Evolutionary conservation across 768 basidiomycete genomes (phyloP).

Genomic region (Lactarius pseudohatsudake): DNA sequence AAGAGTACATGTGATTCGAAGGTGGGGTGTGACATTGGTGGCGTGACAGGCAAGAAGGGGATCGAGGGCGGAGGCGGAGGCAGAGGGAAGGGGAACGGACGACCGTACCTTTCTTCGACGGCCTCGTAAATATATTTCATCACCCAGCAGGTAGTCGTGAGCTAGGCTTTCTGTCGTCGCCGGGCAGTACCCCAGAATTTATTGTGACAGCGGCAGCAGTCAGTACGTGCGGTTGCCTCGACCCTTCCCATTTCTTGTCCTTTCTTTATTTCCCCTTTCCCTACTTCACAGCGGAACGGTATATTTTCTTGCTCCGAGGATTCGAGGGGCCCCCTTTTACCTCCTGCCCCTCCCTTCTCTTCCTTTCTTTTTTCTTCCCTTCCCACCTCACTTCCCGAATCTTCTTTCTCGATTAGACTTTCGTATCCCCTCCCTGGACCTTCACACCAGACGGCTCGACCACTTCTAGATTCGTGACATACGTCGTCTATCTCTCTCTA

Average conservation of each 20-base stretch:
- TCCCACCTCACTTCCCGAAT: slow-evolving; percentile 13
- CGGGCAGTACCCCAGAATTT: not conserved
- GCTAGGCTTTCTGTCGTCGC: not conserved
- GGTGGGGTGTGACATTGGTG: not conserved
- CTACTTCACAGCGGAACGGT: not conserved
- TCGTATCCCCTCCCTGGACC: slow-evolving; percentile 16
- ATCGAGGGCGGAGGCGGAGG: not conserved
- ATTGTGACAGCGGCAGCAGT: slow-evolving; percentile 3
- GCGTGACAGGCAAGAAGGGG: not conserved
- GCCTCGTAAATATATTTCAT: not conserved
- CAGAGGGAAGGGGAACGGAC: not conserved
- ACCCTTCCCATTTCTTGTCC: not conserved
- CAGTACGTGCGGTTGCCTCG: slow-evolving; percentile 4
- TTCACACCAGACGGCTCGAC: slow-evolving; percentile 18
- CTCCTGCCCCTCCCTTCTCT: not conserved
- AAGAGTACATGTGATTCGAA: slow-evolving; percentile 18
- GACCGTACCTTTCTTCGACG: not conserved
- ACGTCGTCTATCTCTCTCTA: slow-evolving; percentile 16
- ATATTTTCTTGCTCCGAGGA: slow-evolving; percentile 15
- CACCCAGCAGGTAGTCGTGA: not conserved
- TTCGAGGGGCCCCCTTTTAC: slow-evolving; percentile 12
- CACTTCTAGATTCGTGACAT: slow-evolving; percentile 20
- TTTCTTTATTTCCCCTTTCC: not conserved
- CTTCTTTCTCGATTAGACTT: slow-evolving; percentile 22
- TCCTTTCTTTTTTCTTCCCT: not conserved